Base-by-base conservation (phyloP, 352 stramenopile genomes). In the Lagenidium giganteum region DNA sequence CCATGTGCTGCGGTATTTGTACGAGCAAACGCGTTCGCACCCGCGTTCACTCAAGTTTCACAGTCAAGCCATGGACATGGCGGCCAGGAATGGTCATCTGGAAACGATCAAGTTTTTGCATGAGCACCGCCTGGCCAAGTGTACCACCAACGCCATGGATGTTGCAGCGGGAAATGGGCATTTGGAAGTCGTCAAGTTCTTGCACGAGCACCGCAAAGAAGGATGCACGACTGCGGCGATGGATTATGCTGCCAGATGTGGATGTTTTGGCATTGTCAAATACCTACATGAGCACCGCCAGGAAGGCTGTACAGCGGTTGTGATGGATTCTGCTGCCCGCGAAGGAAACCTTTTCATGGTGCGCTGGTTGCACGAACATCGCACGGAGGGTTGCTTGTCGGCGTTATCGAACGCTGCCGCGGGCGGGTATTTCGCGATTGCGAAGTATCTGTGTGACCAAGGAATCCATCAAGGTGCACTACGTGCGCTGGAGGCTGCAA, bases 161-260 rank as follows among this genome's bases (percentile, higher is more conserved):
- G 83, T 82, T 24, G 79, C 79, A 11, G 54, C 74, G 25, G 72
- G 82, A 44, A 86, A 86, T 33, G 71, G 76, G 21, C 70, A 92
- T 44, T 44, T 83, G 30, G 42, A 80, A 28, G 75, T 87, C 31
- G 52, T 86, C 20, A 52, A 58, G 40, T 89, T 78, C 57, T 60
- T 92, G 8, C 67, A 84, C 25, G 64, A 85, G 41, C 52, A 82
- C 14, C 41, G 56, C 9, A 57, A 29, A 0, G 56, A 70, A 39
- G 51, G 51, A 14, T 70, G 59, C 38, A 57, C 50, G 4, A 56
- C 49, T 5, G 33, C 51, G 1, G 57, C 76, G 5, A 86, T 88
- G 73, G 76, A 88, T 61, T 72, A 75, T 23, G 76, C 76, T 9
- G 76, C 76, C 13, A 71, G 79, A 36, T 57, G 60, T 23, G 76